These are phyloP conservation scores for Margaritispora aquatica DNA, from an alignment of 495 filamentous ascomycete species.

Conservation along the genomic window DNA sequence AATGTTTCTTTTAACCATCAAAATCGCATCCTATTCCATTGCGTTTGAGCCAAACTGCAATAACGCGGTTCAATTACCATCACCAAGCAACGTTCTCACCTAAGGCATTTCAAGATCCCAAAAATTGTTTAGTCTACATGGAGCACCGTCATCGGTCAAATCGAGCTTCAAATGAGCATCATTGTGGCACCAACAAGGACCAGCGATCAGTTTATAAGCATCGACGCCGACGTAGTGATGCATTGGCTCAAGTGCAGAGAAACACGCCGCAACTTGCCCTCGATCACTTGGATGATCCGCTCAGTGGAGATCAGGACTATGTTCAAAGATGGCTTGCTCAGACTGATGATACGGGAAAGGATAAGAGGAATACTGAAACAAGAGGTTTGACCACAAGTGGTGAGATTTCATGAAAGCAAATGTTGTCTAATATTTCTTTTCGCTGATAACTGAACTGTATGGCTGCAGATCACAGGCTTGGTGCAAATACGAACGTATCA, in stretches of 20 bases:
- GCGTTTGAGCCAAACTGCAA: no score
- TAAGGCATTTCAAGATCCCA: not conserved
- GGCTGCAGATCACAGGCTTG: not conserved
- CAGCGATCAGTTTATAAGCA: not conserved
- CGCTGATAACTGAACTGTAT: not conserved
- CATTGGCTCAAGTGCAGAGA: not conserved
- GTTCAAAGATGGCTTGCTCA: slow-evolving; percentile 20
- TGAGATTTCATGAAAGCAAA: not conserved
- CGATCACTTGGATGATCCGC: not conserved
- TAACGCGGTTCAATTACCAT: not conserved
- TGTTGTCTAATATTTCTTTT: no score
- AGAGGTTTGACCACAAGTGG: not conserved
- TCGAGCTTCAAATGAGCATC: not conserved
- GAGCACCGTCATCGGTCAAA: not conserved
- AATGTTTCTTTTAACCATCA: no score
- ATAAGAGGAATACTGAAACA: not conserved
- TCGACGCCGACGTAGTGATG: not conserved
- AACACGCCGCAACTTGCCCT: not conserved
- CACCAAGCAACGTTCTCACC: not conserved
- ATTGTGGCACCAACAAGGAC: not conserved
- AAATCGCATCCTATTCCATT: no score
- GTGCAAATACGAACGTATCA: no score
- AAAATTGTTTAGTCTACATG: not conserved
- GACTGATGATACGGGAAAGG: not conserved
- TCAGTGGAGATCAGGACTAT: slow-evolving; percentile 17